phyloP scores from a whole-genome alignment of 2,329 filamentous ascomycete species.

The Arachnomyces sp. region DNA sequence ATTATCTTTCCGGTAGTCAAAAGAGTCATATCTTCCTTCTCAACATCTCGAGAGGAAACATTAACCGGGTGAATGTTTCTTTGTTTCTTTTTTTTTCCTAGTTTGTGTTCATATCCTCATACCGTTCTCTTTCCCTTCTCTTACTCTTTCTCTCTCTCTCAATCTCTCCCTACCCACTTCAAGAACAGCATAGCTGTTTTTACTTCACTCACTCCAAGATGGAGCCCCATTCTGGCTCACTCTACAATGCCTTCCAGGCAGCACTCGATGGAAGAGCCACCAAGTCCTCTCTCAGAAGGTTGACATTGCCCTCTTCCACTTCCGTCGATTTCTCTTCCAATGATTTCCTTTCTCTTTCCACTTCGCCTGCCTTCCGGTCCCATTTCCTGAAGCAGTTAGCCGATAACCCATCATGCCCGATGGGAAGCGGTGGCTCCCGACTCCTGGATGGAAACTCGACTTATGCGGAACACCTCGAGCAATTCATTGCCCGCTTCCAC shows the following conservation, averaged over 20 bases:
- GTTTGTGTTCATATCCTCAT: no score
- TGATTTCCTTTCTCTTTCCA: constrained; percentile 56
- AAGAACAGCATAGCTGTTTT: no score
- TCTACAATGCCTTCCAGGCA: not conserved
- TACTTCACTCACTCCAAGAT: no score
- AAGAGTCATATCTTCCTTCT: no score
- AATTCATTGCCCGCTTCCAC: constrained; percentile 54
- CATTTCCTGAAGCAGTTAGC: constrained; percentile 43
- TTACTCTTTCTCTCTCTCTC: no score
- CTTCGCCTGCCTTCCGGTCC: constrained; percentile 39
- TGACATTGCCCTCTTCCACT: constrained; percentile 38
- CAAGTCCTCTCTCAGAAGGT: constrained; percentile 24
- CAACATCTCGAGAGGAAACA: no score
- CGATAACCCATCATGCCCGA: constrained; percentile 27
- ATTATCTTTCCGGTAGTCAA: no score
- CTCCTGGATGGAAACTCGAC: constrained; percentile 58
- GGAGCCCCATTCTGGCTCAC: no score
- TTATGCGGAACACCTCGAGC: constrained; percentile 54
- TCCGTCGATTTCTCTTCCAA: constrained; percentile 57
- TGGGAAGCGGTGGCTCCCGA: constrained; percentile 54
- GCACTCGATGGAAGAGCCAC: constrained; percentile 6
- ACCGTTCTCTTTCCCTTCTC: no score
- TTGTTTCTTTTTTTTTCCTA: no score
- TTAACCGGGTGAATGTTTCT: no score
- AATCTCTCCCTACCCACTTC: no score